A percentile compares a stretch with the other conserved stretches of the same genome.
phyloP scores from a whole-genome alignment of 495 filamentous ascomycete species.

The Trichoderma orchidacearum region DNA sequence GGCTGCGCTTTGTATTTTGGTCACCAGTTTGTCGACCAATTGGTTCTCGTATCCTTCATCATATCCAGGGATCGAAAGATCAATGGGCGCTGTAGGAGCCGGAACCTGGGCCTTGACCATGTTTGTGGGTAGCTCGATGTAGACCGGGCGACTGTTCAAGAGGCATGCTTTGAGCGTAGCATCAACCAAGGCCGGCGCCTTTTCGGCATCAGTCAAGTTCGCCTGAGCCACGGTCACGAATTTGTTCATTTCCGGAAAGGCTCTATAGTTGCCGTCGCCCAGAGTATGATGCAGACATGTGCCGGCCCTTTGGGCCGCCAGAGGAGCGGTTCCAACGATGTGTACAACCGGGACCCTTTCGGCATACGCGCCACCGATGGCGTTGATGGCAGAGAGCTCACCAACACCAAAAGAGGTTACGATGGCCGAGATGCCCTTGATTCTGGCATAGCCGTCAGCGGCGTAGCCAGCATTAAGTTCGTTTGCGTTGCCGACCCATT shows the following conservation, averaged over 20 bases:
- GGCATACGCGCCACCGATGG: constrained; percentile 49
- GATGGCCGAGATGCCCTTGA: constrained; percentile 51
- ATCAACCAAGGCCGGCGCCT: constrained; percentile 1
- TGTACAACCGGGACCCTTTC: constrained; percentile 51
- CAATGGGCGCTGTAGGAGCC: constrained; percentile 3
- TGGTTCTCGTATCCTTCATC: constrained; percentile 23
- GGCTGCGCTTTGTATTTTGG: constrained; percentile 9
- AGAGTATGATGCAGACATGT: constrained; percentile 20
- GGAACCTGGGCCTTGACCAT: neutral
- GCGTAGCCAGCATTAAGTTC: constrained; percentile 47
- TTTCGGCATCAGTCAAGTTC: neutral
- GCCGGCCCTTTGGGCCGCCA: constrained; percentile 34
- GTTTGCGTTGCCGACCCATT: constrained; percentile 59
- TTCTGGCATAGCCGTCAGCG: constrained; percentile 57
- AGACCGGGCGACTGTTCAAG: constrained; percentile 10
- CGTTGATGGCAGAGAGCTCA: constrained; percentile 56
- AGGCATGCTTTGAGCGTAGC: constrained; percentile 17
- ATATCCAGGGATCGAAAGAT: constrained; percentile 19
- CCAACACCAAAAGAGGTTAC: constrained; percentile 61
- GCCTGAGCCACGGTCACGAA: neutral
- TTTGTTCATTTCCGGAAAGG: constrained; percentile 7
- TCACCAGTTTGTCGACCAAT: constrained; percentile 8
- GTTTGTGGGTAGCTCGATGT: constrained; percentile 6
- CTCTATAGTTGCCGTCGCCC: constrained; percentile 4
- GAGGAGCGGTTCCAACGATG: constrained; percentile 48